phyloP scores from a whole-genome alignment of 176 grass and related monocot genomes.

The Calamus simplicifolius region DNA sequence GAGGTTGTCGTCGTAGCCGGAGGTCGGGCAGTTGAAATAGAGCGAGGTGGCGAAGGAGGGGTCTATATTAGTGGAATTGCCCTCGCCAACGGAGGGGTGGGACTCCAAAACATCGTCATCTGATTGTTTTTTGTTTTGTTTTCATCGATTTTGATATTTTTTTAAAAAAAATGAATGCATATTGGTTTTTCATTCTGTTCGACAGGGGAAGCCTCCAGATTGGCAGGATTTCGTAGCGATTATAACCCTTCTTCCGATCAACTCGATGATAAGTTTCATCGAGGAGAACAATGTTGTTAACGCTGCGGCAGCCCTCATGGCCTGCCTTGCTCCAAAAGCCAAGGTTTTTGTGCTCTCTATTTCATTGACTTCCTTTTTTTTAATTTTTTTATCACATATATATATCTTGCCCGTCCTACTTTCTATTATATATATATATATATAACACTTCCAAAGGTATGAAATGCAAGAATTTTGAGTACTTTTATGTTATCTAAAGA shows the following conservation, averaged over 20 bases:
- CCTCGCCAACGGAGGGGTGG: constrained; percentile 60
- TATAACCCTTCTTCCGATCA: constrained; percentile 59
- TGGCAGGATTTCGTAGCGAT: constrained; percentile 81
- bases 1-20: constrained; percentile 28
- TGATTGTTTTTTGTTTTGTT: not conserved
- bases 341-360: constrained; percentile 26
- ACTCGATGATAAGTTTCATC: constrained; percentile 66
- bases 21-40: constrained; percentile 31
- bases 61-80: constrained; percentile 58
- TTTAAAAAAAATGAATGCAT: not conserved
- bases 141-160: not conserved
- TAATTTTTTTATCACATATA: too few species aligned
- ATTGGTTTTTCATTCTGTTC: constrained; percentile 1
- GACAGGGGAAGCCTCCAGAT: constrained; percentile 67
- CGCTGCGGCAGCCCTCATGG: constrained; percentile 67
- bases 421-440: too few species aligned
- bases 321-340: constrained; percentile 59
- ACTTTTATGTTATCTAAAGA: too few species aligned
- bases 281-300: constrained; percentile 75
- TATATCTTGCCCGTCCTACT: too few species aligned
- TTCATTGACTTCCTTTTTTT: not conserved
- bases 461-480: too few species aligned
- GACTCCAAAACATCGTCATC: not conserved
- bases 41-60: constrained; percentile 32
- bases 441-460: too few species aligned